Evolutionary conservation across 345 rosid species (phyloP).

Genomic region (Eutrema heterophyllum): DNA sequence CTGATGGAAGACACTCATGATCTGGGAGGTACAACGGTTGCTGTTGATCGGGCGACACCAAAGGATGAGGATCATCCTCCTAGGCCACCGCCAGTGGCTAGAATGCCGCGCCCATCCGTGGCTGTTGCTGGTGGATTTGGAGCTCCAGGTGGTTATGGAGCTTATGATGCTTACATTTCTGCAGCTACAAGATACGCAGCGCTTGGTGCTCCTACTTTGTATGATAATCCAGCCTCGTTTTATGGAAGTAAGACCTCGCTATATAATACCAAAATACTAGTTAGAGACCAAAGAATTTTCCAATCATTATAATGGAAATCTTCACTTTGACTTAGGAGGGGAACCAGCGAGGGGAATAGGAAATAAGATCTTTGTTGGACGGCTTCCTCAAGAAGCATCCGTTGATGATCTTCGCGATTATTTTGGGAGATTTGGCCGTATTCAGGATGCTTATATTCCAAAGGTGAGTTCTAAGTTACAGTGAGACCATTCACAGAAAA

Average conservation of each 20-base stretch:
- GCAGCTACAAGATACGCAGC: slow-evolving; percentile 98
- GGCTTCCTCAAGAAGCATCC: slow-evolving; percentile 95
- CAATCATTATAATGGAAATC: background rate
- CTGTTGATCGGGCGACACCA: slow-evolving; percentile 96
- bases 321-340: slow-evolving; percentile 46
- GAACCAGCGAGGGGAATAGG: slow-evolving; percentile 73
- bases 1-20: slow-evolving; percentile 94
- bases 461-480: slow-evolving; percentile 36
- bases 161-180: slow-evolving; percentile 94
- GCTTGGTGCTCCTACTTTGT: slow-evolving; percentile 87
- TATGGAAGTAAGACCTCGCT: slow-evolving; percentile 71
- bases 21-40: slow-evolving; percentile 80
- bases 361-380: slow-evolving; percentile 90
- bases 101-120: slow-evolving; percentile 37
- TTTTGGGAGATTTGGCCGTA: slow-evolving; percentile 90
- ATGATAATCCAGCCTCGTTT: slow-evolving; percentile 70
- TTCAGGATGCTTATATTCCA: slow-evolving; percentile 88
- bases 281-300: background rate
- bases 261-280: background rate
- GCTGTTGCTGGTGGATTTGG: slow-evolving; percentile 59
- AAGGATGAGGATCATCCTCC: slow-evolving; percentile 81
- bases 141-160: slow-evolving; percentile 86
- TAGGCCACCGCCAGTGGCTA: slow-evolving; percentile 48
- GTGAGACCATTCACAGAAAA: background rate
- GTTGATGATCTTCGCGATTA: slow-evolving; percentile 79